Evolutionary conservation across 163 green algal genomes (phyloP).

Genomic region (Scenedesmus sp.): DNA sequence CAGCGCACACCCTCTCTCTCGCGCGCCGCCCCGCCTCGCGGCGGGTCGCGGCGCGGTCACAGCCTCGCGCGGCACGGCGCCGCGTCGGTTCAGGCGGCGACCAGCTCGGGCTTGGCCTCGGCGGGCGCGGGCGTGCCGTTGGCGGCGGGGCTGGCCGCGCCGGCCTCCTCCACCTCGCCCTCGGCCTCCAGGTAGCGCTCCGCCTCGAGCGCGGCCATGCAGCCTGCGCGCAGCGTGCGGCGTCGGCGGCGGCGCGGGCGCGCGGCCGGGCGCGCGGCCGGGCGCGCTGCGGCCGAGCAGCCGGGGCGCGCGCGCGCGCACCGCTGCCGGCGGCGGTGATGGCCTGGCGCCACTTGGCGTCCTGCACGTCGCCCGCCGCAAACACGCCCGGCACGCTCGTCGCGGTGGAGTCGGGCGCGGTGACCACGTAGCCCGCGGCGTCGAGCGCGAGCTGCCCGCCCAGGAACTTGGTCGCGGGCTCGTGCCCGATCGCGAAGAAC

Average conservation of each 20-base stretch:
- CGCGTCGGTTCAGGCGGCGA: not conserved
- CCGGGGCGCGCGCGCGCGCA: constrained; percentile 9
- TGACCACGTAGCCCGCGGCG: constrained; percentile 83
- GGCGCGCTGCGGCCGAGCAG: not conserved
- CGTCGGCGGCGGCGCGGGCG: too few relatives aligned
- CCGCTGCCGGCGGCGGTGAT: constrained; percentile 77
- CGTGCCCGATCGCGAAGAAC: constrained; percentile 94
- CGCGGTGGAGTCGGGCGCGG: constrained; percentile 61
- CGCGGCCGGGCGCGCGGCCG: too few relatives aligned
- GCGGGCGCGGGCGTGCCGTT: not conserved
- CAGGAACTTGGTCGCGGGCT: constrained; percentile 89
- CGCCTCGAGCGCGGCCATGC: constrained; percentile 91
- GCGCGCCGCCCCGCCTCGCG: not conserved
- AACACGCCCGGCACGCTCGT: constrained; percentile 86
- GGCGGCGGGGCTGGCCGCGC: not conserved
- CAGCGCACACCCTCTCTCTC: not conserved
- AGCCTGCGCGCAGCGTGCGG: constrained; percentile 57
- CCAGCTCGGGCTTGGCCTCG: constrained; percentile 1
- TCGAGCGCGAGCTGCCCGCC: constrained; percentile 77
- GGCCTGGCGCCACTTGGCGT: constrained; percentile 89
- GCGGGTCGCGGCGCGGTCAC: not conserved
- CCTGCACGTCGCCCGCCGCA: constrained; percentile 88
- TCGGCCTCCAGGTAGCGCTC: constrained; percentile 75
- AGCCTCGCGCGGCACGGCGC: not conserved
- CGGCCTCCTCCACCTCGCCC: constrained; percentile 24